Evolutionary conservation across 2,329 filamentous ascomycete genomes (phyloP), one percentile per base, ranked within the genome.

Genomic region (Cordyceps cicadae): DNA sequence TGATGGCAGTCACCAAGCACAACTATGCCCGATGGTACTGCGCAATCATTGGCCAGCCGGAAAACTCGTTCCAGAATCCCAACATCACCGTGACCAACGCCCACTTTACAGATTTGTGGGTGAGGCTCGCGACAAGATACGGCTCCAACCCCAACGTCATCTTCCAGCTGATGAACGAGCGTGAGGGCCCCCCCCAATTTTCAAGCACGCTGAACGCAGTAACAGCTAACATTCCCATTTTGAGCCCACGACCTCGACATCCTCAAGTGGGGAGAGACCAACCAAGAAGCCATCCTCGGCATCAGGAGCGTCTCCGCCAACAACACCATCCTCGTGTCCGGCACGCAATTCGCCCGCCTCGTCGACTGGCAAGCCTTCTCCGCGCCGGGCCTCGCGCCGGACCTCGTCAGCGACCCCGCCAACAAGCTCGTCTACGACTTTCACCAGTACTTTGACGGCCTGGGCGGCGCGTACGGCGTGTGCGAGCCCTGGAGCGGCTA

Each of bases 11-110:
- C 34, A 19, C 5, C 7, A 4, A 43, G 52, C 52, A 54, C 15
- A 54, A 54, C 8, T 54, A 54, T n/a, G 37, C 52, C 1, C 41
- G 52, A 54, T 54, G 52, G 52, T 54, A 54, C 19, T 54, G 52
- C 15, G 37, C 37, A 26, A 54, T 54, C 7, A 54, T 43, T 26
- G 52, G 52, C 3, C 52, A 54, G 37, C 52, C 52, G 6, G 52
- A 29, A 14, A 54, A 54, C 14, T 54, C 52, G 2, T 54, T 54
- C 37, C 39, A 26, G 21, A 54, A 54, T 17, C 52, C 52, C 6
- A 26, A 7, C 11, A 24, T 41, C 3, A 39, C n/a, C 12, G 51
- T 54, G n/a, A 54, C 51, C 11, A 54, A 54, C 17, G 51, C 34
- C 6, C 32, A 54, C 17, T 54, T 54, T 24, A 41, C 34, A 41